Evolutionary conservation across 148 eudicot species (phyloP), one percentile per base, ranked within the genome.

Genomic region (Silene uniflora): DNA sequence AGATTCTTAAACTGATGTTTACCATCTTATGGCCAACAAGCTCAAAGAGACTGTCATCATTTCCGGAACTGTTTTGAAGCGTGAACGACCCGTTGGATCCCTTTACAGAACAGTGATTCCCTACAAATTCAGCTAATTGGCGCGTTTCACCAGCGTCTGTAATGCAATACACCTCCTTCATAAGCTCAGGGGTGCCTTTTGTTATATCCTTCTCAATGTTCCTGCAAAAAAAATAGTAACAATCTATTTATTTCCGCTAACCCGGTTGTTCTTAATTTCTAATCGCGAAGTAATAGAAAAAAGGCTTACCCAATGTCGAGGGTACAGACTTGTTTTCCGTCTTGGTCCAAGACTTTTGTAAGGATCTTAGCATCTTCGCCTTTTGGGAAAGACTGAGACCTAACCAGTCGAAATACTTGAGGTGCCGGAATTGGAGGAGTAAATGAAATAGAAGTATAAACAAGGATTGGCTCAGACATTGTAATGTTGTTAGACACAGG

Each of bases 381-480:
- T 52, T 52, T 52, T 3, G 56, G 5, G 75, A 81, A 76, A 44
- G 89, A 73, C 47, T 59, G 79, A 71, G 90, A 82, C 29, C 58
- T 80, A 67, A 84, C 80, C 81, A 95, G 82, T 73, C 83, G 83
- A 72, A 88, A 82, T 70, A 79, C 86, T 75, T 83, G 82, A 46
- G 92, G 83, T 62, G 92, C 89, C 62, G 81, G 65, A 35, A 74
- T 84, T 62, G 99, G 92, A 76, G 83, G 60, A 56, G 91, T 89
- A 78, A 86, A 88, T 66, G 99, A 95, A 68, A 87, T 61, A 24
- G 94, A 90, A 76, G 91, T 85, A 77, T 85, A 85, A 66, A 95
- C 76, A 25, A 78, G 83, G 56, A 89, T 82, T 13, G 97, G 87
- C 61, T 87, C 78, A 12, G 89, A 64, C 66, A 62, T 73, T 29